Base-by-base conservation (phyloP, 2,329 filamentous ascomycete genomes). In the Aureobasidium leucospermi region DNA sequence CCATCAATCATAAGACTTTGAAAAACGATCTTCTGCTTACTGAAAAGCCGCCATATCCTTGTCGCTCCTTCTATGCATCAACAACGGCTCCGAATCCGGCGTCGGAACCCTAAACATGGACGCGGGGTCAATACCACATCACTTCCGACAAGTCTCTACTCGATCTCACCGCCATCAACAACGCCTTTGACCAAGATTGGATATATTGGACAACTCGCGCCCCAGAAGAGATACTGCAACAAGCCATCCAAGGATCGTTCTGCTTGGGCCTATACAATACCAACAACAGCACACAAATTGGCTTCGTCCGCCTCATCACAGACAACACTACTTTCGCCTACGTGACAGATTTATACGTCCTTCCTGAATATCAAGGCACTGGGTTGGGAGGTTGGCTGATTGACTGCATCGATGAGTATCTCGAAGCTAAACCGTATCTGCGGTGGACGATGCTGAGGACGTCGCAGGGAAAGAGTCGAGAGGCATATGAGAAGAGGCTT, bases 401-500 rank as follows among this genome's bases (percentile, higher is more conserved):
- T 6, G 32, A 39, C 5, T 84, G 81, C 64, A 19, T 31, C 7
- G 13, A 28, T 6, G n/a, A 38, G 8, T 36, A 28, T 29, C 11
- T 39, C 6, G 16, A 39, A 28, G 34, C 16, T 34, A 15, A 58
- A 45, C 43, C 34, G 15, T 52, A 29, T 31, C n/a, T 29, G 23
- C 76, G 87, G 7, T 47, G 43, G 43, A 13, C 43, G 9, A 32
- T 47, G 43, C 31, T 31, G 43, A 29, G 28, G 43, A 47, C 43
- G 8, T 47, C 28, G 43, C 28, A 31, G 15, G 28, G 28, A 13
- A n/a, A 29, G 3, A 47, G 43, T 47, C 28, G 43, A 4, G 28
- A 47, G 11, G 43, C 43, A 11, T 47, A 32, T 47, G 43, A 47
- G 43, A 47, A 31, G 28, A 47, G 28, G 10, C n/a, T 32, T 7